Evolutionary conservation across 257 asterid genomes (phyloP).

Genomic region (Solanum neorickii): DNA sequence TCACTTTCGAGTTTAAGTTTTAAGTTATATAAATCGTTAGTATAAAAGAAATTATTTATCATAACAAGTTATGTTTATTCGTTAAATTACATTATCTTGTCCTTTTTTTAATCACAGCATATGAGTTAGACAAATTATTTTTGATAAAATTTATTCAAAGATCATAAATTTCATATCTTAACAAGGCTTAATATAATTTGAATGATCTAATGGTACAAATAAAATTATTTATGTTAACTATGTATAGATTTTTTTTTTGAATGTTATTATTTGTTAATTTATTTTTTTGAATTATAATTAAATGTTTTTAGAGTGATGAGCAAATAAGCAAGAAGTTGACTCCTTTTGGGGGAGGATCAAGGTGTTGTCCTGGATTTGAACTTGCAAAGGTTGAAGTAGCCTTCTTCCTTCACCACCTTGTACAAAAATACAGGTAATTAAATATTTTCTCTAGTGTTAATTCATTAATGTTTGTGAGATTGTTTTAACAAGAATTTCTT

Average conservation of each 20-base stretch:
- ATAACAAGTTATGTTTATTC: not conserved
- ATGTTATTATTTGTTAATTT: not conserved
- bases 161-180: not conserved
- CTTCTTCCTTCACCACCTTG: constrained; percentile 59
- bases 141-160: not conserved
- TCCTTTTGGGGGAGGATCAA: constrained; percentile 80
- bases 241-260: not conserved
- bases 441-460: not conserved
- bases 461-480: not conserved
- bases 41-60: not conserved
- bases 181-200: not conserved
- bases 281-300: not conserved
- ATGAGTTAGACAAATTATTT: not conserved
- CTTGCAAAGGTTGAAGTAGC: constrained; percentile 76
- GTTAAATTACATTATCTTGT: no score
- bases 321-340: constrained; percentile 62
- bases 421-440: constrained; percentile 44
- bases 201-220: not conserved
- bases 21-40: not conserved
- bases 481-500: not conserved
- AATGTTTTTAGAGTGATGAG: constrained; percentile 34
- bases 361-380: constrained; percentile 77
- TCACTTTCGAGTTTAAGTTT: not conserved
- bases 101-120: not conserved
- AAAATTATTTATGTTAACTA: not conserved